Evolutionary conservation across 495 filamentous ascomycete species (phyloP).

Genomic region (Aspergillus bridgeri): DNA sequence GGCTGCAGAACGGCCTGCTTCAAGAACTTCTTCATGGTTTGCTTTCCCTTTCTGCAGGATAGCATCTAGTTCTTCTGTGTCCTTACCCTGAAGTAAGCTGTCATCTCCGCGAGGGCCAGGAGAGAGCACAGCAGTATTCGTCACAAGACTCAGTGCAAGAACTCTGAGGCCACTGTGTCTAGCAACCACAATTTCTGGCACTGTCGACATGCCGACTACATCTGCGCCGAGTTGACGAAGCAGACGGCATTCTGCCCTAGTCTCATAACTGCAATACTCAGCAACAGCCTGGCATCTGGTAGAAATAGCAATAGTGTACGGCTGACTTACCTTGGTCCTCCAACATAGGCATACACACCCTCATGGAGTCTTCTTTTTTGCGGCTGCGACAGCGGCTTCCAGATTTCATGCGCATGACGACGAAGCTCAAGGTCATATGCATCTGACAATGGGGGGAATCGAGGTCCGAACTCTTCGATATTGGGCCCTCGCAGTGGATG

Average conservation of each 20-base stretch:
- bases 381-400: conserved; percentile 46
- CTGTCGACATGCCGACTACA: conserved; percentile 75
- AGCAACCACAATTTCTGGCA: conserved; percentile 73
- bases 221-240: conserved; percentile 64
- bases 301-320: neutral
- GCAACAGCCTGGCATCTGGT: neutral
- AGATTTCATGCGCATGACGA: conserved; percentile 56
- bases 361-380: conserved; percentile 57
- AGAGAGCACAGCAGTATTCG: conserved; percentile 66
- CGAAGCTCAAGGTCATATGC: conserved; percentile 72
- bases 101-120: conserved; percentile 61
- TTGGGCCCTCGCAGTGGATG: conserved; percentile 75
- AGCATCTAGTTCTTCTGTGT: conserved; percentile 48
- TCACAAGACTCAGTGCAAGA: conserved; percentile 74
- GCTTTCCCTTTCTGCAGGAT: conserved; percentile 63
- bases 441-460: conserved; percentile 71
- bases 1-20: conserved; percentile 59
- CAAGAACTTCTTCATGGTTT: conserved; percentile 69
- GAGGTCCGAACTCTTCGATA: conserved; percentile 60
- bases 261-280: conserved; percentile 59
- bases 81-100: conserved; percentile 36
- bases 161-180: conserved; percentile 67
- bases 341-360: conserved; percentile 72
- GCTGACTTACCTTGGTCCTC: conserved; percentile 60
- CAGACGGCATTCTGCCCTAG: conserved; percentile 73